Evolutionary conservation across 108 stramenopile species (phyloP).

Genomic region (Nitzschia putrida): DNA sequence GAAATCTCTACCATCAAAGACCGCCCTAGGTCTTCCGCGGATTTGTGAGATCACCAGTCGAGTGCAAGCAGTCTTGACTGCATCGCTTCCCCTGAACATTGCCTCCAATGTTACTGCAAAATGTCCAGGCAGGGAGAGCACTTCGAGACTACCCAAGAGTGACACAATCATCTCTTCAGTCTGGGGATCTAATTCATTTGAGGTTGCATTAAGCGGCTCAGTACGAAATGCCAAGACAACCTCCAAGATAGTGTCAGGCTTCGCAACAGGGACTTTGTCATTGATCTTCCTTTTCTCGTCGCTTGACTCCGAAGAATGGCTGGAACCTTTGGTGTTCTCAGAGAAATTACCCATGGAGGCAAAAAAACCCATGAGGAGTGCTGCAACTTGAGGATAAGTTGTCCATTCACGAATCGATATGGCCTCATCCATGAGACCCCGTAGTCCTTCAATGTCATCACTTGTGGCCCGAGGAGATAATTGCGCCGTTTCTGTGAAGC

Average conservation of each 20-base stretch:
- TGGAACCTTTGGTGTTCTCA: background rate
- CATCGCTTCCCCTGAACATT: slow-evolving; percentile 37
- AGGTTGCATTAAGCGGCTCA: slow-evolving; percentile 1
- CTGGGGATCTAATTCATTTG: background rate
- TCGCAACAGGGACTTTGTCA: slow-evolving; percentile 25
- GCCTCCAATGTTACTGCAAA: slow-evolving; percentile 44
- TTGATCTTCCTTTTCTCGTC: background rate
- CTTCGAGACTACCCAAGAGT: slow-evolving; percentile 30
- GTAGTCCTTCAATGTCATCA: slow-evolving; percentile 20
- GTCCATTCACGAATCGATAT: slow-evolving; percentile 4
- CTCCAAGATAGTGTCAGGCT: slow-evolving; percentile 35
- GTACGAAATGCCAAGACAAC: slow-evolving; percentile 22
- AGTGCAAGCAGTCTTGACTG: slow-evolving; percentile 44
- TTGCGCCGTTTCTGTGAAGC: slow-evolving; percentile 22
- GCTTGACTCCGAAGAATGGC: background rate
- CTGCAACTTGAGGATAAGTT: slow-evolving; percentile 28
- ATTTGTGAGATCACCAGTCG: slow-evolving; percentile 64
- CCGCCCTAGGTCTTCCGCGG: slow-evolving; percentile 55
- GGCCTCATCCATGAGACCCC: slow-evolving; percentile 16
- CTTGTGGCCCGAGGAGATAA: slow-evolving; percentile 7
- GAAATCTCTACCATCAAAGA: slow-evolving; percentile 74
- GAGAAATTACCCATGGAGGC: slow-evolving; percentile 27
- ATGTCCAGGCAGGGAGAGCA: slow-evolving; percentile 46
- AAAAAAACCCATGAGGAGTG: slow-evolving; percentile 34
- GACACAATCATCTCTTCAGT: background rate